phyloP scores from a whole-genome alignment of 2,329 filamentous ascomycete genomes.

The Pseudocercospora crystallina region DNA sequence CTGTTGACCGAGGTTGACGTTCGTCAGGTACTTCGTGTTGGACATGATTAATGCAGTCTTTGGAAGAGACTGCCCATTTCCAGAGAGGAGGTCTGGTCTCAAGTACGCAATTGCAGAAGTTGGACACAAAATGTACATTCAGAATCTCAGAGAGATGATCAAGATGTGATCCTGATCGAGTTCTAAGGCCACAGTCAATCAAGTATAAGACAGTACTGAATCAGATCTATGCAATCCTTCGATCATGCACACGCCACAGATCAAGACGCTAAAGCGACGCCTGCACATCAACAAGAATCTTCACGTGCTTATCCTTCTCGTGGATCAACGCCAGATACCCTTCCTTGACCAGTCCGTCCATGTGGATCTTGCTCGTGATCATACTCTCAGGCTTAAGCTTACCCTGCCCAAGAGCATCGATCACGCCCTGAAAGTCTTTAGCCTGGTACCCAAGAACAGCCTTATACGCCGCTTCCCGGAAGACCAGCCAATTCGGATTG shows the following conservation, averaged over 20 bases:
- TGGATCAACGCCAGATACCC: conserved; percentile 59
- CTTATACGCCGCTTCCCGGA: conserved; percentile 54
- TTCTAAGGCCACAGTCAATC: too few relatives aligned
- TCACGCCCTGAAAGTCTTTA: conserved; percentile 58
- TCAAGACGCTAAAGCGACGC: conserved; percentile 11
- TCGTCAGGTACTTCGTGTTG: too few relatives aligned
- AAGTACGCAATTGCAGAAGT: too few relatives aligned
- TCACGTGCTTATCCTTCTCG: conserved; percentile 63
- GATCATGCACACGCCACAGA: too few relatives aligned
- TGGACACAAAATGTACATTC: too few relatives aligned
- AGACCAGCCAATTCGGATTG: conserved; percentile 55
- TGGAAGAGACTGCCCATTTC: too few relatives aligned
- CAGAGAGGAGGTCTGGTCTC: too few relatives aligned
- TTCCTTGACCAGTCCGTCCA: conserved; percentile 58
- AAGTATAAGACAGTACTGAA: too few relatives aligned
- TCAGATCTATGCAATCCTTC: too few relatives aligned
- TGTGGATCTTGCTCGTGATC: conserved; percentile 60
- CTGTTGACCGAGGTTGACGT: too few relatives aligned
- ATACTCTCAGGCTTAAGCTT: conserved; percentile 54
- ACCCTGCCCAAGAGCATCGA: conserved; percentile 39
- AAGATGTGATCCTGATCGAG: too few relatives aligned
- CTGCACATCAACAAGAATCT: conserved; percentile 56
- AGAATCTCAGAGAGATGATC: neutral
- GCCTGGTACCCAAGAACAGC: conserved; percentile 53
- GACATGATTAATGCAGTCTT: too few relatives aligned